Evolutionary conservation across 106 monocot genomes (phyloP), one percentile per base, ranked within the genome.

Genomic region (Vanilla planifolia): DNA sequence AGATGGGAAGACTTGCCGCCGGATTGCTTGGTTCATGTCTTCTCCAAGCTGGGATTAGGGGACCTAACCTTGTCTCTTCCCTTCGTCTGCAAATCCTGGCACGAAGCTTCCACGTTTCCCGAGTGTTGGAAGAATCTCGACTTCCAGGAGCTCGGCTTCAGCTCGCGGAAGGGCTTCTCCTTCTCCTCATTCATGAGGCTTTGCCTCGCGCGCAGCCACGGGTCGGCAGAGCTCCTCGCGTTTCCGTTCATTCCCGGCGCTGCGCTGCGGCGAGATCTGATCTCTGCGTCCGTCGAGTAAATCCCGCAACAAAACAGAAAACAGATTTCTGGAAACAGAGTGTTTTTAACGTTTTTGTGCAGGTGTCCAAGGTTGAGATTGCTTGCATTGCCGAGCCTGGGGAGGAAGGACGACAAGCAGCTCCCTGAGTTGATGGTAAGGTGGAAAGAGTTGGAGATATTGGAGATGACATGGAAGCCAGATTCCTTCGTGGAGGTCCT

Each of bases 61-160:
- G 76, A 76, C 7, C 29, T 56, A 35, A 53, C 51, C 2, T 33
- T 69, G 0, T n/a, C 35, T 10, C 21, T 65, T 5, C 64, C 69
- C 8, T 70, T 76, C 5, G 70, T 70, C 3, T 76, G 70, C 76
- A 70, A 66, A 41, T 65, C 76, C 19, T 76, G 76, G 76, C 11
- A 60, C 43, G n/a, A 52, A 13, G 65, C 76, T 39, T 70, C 70
- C 4, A 41, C 60, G 0, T 56, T 65, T 37, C 76, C 76, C 1
- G 60, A 48, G 5, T 76, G 76, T 44, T 76, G 76, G 76, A 41
- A 16, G 6, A 29, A 48, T 14, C 69, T 76, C 23, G 27, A 76
- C 69, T 70, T 76, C 19, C 28, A 22, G 6, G 43, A 25, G 3
- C 5, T 70, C 0, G 48, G 42, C 26, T 26, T 70, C 33, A 15